Evolutionary conservation across 1,139 yeast genomes (phyloP), one percentile per base, ranked within the genome.

Genomic region (Yamadazyma sp.): DNA sequence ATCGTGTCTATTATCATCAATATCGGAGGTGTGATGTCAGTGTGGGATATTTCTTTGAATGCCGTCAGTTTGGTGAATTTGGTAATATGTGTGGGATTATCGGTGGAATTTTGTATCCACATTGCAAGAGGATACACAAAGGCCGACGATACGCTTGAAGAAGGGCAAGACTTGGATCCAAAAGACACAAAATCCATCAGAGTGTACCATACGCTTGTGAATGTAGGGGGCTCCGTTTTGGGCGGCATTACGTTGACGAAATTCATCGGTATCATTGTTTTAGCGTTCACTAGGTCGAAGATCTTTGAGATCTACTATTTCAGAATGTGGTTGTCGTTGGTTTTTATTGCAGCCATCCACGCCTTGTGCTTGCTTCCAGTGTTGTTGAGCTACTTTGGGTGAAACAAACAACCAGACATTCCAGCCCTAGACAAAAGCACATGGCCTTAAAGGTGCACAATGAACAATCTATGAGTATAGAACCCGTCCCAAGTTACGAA

Each of bases 71-170:
- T 92, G 46, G 98, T 92, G 17, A 92, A 92, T 53, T 71, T 92
- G 45, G 75, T 92, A 23, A 91, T 92, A 11, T 89, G 97, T 59
- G 82, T 86, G 4, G 98, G 98, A 0, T 69, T 92, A 34, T 92
- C 95, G 1, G 96, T 92, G 30, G 98, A 92, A 59, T 92, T 92
- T 55, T 87, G 96, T 39, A 79, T 86, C 22, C 98, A 92, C 57
- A 74, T 92, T 41, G 86, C 91, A 1, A 72, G 94, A 43, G 89
- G 94, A 1, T 92, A 81, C 57, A 75, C 83, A 28, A 47, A 38
- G 17, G 50, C 55, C 9, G 40, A 46, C 4, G 43, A 48, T 5
- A 45, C 46, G 17, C 39, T 49, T 25, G 51, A 51, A 7, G 42
- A 46, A 12, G 25, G 27, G 37, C 22, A 39, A 39, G 16, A 16